Base-by-base conservation (phyloP, 352 stramenopile genomes). In the Globisporangium lucens region DNA sequence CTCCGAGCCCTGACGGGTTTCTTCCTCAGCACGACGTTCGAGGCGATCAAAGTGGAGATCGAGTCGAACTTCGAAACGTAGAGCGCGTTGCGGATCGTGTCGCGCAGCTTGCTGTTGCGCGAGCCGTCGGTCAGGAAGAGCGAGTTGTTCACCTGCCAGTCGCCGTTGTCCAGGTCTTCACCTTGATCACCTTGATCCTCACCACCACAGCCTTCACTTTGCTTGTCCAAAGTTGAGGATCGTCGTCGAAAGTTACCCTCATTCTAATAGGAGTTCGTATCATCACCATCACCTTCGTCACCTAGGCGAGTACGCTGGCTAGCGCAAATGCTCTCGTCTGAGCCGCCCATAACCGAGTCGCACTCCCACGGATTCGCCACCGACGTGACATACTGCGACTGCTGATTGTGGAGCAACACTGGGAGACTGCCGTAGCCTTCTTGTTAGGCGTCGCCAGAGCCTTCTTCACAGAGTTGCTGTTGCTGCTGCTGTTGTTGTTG, bases 51-150 rank as follows among this genome's bases (percentile, higher is more conserved):
- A 13, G 91, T 91, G 22, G 90, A 94, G 24, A 97, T 84, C 1
- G 89, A 97, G 74, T 98, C 91, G 67, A 97, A 98, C 71, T 94
- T 94, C 29, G 87, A 95, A 4, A 94, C 79, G 35, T 89, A 83
- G 4, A 97, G 76, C 2, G 88, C 86, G 5, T 79, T 75, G 10
- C 83, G 80, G 41, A 97, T 93, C 22, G 85, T 95, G 63, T 96
- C 87, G 10, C 91, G 80, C 29, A 97, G 75, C 51, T 87, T 91
- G 63, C 81, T 91, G 75, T 95, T 96, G 61, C 82, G 89, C 46
- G 84, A 88, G 29, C 91, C 91, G 61, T 97, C 90, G 0, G 91
- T 85, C 9, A 94, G 82, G 61, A 97, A 97, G 24, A 97, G 77
- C 8, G 87, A 77, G 60, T 89, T 74, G 64, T 94, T 87, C 47